phyloP scores from a whole-genome alignment of 805 yeast genomes.

The Barnettozyma botsteinii region DNA sequence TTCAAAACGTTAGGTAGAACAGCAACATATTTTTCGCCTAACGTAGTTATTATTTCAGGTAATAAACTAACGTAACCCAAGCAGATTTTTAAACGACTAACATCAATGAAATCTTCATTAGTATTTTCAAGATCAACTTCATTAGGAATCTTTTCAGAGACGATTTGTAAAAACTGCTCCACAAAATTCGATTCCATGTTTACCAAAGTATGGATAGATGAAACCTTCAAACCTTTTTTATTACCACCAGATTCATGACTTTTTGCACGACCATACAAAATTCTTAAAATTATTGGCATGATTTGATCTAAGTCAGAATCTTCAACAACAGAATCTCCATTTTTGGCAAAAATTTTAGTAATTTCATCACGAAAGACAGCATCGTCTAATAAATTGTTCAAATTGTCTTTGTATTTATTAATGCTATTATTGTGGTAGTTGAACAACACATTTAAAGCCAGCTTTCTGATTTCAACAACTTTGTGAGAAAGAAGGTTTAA shows the following conservation, averaged over 20 bases:
- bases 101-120: conserved; percentile 5
- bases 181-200: conserved; percentile 49
- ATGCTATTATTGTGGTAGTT: conserved; percentile 55
- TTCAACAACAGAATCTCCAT: conserved; percentile 50
- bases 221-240: conserved; percentile 65
- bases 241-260: conserved; percentile 60
- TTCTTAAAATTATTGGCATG: conserved; percentile 69
- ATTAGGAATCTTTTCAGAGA: conserved; percentile 46
- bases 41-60: conserved; percentile 45
- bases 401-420: conserved; percentile 64
- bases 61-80: conserved; percentile 63
- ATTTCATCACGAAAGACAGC: conserved; percentile 82
- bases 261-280: conserved; percentile 84
- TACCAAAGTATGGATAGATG: conserved; percentile 60
- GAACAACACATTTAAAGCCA: conserved; percentile 65
- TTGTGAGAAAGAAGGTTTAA: conserved; percentile 56
- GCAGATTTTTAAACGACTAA: conserved; percentile 38
- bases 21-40: conserved; percentile 51
- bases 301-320: conserved; percentile 51
- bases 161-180: conserved; percentile 53
- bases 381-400: conserved; percentile 74
- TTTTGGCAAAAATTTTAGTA: conserved; percentile 50
- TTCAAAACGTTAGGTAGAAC: conserved; percentile 33
- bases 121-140: conserved; percentile 23
- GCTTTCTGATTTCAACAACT: conserved; percentile 56